A percentile compares a stretch with the other conserved stretches of the same genome.
Conservation (phyloP, 1,139 yeast genomes). For the Neolecta irregularis region DNA sequence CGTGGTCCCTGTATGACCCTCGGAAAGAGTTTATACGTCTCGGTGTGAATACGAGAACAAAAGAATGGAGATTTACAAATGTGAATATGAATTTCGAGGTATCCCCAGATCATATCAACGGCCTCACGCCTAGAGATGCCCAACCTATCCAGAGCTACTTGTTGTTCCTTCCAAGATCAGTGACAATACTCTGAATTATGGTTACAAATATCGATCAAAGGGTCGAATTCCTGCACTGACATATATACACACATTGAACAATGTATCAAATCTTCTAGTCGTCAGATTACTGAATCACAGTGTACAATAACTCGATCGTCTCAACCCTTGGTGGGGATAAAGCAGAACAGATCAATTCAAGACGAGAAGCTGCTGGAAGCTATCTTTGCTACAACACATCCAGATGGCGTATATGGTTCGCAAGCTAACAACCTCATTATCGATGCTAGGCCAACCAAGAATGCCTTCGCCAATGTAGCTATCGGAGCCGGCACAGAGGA, state of each 20-base stretch:
- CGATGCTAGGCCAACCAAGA: conserved; percentile 82
- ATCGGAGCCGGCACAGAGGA: conserved; percentile 93
- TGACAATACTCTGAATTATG: conserved; percentile 68
- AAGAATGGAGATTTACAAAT: conserved; percentile 53
- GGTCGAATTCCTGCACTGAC: conserved; percentile 69
- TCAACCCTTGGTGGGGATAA: conserved; percentile 84
- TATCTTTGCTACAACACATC: conserved; percentile 42
- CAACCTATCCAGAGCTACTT: conserved; percentile 55
- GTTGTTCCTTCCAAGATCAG: conserved; percentile 63
- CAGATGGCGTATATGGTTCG: no score
- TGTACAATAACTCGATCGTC: conserved; percentile 79
- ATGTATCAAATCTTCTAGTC: neutral
- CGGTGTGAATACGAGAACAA: conserved; percentile 23
- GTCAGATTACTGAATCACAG: conserved; percentile 3
- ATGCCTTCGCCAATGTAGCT: conserved; percentile 94
- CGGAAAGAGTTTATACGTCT: conserved; percentile 47
- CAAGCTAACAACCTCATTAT: conserved; percentile 52
- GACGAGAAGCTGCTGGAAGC: conserved; percentile 73
- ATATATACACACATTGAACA: conserved; percentile 52
- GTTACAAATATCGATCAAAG: conserved; percentile 74
- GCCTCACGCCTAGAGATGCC: conserved; percentile 26
- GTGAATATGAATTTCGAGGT: conserved; percentile 46
- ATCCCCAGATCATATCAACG: neutral
- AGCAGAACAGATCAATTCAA: conserved; percentile 75
- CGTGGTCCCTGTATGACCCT: conserved; percentile 63